Base-by-base conservation (phyloP, 805 yeast genomes). In the Clavispora phyllophila region DNA sequence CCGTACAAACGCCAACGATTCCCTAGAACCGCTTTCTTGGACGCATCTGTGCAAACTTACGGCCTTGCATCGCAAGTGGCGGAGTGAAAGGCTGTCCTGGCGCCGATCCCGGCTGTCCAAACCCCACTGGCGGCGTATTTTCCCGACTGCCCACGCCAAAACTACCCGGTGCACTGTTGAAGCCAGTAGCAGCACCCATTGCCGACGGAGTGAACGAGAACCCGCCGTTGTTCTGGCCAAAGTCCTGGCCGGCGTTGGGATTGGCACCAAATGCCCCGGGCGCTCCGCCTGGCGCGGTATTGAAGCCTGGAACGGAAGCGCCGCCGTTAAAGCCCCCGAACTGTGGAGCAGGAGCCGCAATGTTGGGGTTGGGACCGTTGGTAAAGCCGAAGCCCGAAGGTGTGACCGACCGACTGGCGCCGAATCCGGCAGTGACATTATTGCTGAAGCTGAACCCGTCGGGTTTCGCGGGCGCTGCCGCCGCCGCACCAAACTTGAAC, bases 41-140 rank as follows among this genome's bases (percentile, higher is more conserved):
- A 37, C 70, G 55, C 66, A 64, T 63, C 37, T 56, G 65, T 14
- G 70, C 70, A 29, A 63, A 56, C 41, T 53, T 61, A 10, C 70
- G 51, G 35, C 53, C 51, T 34, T 48, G 39, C 31, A 51, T 46
- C 14, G 48, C 46, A 26, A 54, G 41, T n/a, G 60, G 60, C 9
- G 60, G 59, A 8, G 59, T 50, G 25, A 50, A 37, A 32, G 29
- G 39, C 39, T 44, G 47, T 27, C 41, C 32, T 33, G 45, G 45
- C 1, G 33, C 34, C 24, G 17, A 32, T 8, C 28, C 47, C 9
- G 36, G 36, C 19, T 29, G 24, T 10, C 45, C 50, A 3, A 54
- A 55, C 37, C 51, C 51, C 12, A 45, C 53, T 5, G 53, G 49
- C 4, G 54, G 52, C 2, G 53, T 48, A 40, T 37, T 40, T 23